A percentile compares a stretch with the other conserved stretches of the same genome.
Conservation (phyloP, 2,329 filamentous ascomycete species). For the Sporothrix variecibatus region DNA sequence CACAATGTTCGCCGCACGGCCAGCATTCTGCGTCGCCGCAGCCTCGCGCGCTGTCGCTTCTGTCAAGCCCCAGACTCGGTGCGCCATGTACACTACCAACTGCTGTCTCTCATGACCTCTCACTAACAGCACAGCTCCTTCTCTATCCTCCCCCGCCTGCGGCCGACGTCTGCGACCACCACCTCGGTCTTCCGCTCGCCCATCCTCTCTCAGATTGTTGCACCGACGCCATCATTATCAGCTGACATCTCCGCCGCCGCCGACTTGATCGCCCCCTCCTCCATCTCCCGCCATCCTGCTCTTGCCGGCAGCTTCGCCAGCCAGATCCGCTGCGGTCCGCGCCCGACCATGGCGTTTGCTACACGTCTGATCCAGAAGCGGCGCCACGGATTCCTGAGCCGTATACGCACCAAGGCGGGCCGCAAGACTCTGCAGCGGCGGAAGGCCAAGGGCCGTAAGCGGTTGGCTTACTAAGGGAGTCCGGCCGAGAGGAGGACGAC, state of each 20-base stretch:
- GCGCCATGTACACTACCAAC: background rate
- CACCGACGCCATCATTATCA: constrained; percentile 27
- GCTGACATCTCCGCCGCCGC: constrained; percentile 27
- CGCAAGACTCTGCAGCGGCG: constrained; percentile 55
- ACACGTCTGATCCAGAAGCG: constrained; percentile 61
- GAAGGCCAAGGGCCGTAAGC: constrained; percentile 52
- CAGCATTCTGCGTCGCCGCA: constrained; percentile 14
- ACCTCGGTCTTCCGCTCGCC: constrained; percentile 29
- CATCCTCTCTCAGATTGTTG: background rate
- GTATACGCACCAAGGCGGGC: constrained; percentile 53
- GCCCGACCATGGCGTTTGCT: constrained; percentile 57
- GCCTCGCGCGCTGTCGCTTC: background rate
- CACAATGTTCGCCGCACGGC: constrained; percentile 25
- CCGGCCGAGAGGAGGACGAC: background rate
- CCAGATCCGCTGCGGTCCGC: constrained; percentile 61
- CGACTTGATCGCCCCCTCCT: constrained; percentile 49
- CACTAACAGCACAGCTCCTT: constrained; percentile 35
- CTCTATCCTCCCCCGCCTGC: constrained; percentile 32
- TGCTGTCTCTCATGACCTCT: background rate
- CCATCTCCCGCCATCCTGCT: constrained; percentile 56
- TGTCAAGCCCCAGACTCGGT: constrained; percentile 23
- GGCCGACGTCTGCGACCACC: constrained; percentile 21
- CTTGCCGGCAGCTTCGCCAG: constrained; percentile 44
- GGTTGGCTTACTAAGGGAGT: constrained; percentile 40
- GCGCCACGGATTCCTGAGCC: constrained; percentile 58